phyloP scores from a whole-genome alignment of 2,329 filamentous ascomycete genomes.

The Cercospora brassicicola region DNA sequence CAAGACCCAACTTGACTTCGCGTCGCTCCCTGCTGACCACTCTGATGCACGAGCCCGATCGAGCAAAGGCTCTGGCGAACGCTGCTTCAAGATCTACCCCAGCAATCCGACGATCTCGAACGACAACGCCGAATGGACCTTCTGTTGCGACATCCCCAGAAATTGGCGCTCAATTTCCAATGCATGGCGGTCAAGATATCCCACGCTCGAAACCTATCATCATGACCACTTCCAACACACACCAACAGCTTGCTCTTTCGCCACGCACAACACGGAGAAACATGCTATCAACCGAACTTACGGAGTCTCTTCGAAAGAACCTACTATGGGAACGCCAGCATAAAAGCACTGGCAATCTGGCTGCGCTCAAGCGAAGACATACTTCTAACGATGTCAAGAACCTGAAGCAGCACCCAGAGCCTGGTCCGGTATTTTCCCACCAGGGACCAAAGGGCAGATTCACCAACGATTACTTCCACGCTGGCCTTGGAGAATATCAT shows the following conservation, averaged over 20 bases:
- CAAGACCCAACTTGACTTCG: constrained; percentile 78
- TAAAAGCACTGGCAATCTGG: constrained; percentile 84
- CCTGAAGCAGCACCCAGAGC: constrained; percentile 75
- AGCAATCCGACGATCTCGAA: constrained; percentile 60
- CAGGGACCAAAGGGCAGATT: constrained; percentile 55
- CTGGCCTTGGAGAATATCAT: constrained; percentile 81
- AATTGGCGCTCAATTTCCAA: constrained; percentile 39
- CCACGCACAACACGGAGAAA: constrained; percentile 89
- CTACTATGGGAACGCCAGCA: constrained; percentile 95
- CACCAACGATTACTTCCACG: constrained; percentile 83
- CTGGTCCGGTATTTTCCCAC: constrained; percentile 51
- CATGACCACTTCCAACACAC: constrained; percentile 65
- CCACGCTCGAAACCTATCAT: constrained; percentile 78
- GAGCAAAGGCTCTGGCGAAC: constrained; percentile 67
- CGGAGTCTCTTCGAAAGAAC: constrained; percentile 85
- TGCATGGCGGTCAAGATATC: constrained; percentile 22
- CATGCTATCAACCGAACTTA: constrained; percentile 93
- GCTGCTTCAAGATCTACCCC: constrained; percentile 60
- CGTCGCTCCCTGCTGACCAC: constrained; percentile 86
- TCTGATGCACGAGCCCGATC: constrained; percentile 78
- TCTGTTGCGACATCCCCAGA: constrained; percentile 61
- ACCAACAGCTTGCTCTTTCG: constrained; percentile 69
- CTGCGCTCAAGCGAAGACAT: constrained; percentile 83
- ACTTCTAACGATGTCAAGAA: constrained; percentile 90
- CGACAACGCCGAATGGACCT: constrained; percentile 67